Evolutionary conservation across 768 basidiomycete genomes (phyloP).

Genomic region (Hydnum rufescens): DNA sequence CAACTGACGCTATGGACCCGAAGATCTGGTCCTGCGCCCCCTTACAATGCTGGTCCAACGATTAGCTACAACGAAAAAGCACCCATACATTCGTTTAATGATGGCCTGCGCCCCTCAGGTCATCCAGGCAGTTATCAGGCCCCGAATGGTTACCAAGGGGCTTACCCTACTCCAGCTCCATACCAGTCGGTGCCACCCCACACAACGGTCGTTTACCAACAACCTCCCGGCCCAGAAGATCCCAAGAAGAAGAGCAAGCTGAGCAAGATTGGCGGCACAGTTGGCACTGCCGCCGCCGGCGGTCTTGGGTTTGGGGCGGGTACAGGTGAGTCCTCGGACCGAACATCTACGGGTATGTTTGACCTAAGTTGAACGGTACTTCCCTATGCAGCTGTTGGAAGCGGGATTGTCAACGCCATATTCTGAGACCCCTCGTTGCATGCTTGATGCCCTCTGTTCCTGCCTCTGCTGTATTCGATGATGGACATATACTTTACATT

Average conservation of each 20-base stretch:
- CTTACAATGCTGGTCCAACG: no score
- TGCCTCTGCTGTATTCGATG: no score
- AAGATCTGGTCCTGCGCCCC: no score
- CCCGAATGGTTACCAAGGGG: not conserved
- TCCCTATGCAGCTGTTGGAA: slow-evolving; percentile 27
- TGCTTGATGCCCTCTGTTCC: no score
- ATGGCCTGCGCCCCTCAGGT: no score
- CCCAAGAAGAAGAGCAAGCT: slow-evolving; percentile 38
- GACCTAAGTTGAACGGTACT: not conserved
- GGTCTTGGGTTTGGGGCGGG: slow-evolving; percentile 65
- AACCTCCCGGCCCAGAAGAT: slow-evolving; percentile 23
- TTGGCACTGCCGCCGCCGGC: slow-evolving; percentile 28
- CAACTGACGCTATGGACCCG: no score
- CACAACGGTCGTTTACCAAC: slow-evolving; percentile 2
- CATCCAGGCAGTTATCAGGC: not conserved
- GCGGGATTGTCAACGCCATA: slow-evolving; percentile 30
- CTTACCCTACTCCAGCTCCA: not conserved
- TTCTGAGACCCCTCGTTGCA: slow-evolving; percentile 20
- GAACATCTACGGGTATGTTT: slow-evolving; percentile 1
- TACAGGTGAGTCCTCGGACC: slow-evolving; percentile 17
- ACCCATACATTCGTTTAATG: not conserved
- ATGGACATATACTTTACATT: no score
- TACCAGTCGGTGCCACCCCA: not conserved
- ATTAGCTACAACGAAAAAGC: not conserved
- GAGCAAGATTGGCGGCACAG: slow-evolving; percentile 38